Conservation (phyloP, 2,329 filamentous ascomycete species). For the Alternaria panax region DNA sequence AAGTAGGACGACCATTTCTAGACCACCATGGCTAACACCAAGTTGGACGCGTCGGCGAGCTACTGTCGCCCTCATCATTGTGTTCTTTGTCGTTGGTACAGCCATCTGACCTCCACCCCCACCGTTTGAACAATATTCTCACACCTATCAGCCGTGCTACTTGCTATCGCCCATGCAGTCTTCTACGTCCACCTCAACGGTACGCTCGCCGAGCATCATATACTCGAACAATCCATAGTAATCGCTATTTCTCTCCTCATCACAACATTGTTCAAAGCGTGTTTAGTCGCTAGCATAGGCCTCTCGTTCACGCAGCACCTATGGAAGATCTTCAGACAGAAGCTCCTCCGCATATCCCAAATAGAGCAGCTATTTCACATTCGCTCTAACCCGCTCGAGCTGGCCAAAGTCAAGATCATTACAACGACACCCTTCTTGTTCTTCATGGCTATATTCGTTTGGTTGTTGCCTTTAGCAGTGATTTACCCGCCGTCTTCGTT, state of each 20-base stretch:
- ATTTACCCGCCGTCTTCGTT: slow-evolving; percentile 19
- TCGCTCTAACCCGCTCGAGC: background rate
- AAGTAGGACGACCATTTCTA: background rate
- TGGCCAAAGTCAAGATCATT: background rate
- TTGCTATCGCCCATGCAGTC: background rate
- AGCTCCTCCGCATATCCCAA: background rate
- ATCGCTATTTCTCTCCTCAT: slow-evolving; percentile 7
- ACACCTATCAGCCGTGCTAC: background rate
- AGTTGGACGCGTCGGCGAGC: background rate
- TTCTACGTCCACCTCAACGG: background rate
- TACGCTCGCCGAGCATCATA: background rate
- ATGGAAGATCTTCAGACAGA: slow-evolving; percentile 8
- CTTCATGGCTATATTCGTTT: slow-evolving; percentile 1
- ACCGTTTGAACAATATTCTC: background rate
- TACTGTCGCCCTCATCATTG: background rate
- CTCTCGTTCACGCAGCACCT: slow-evolving; percentile 12
- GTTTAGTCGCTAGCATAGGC: background rate
- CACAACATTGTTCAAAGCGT: slow-evolving; percentile 2
- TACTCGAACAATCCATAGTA: slow-evolving; percentile 5
- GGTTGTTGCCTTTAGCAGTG: slow-evolving; percentile 7
- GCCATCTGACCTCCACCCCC: background rate
- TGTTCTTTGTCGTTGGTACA: background rate
- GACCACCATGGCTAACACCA: background rate
- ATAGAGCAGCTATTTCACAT: slow-evolving; percentile 1
- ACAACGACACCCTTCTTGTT: background rate